These are phyloP conservation scores for Boletellus sp. DNA, from an alignment of 768 basidiomycete genomes.

Conservation along the genomic window DNA sequence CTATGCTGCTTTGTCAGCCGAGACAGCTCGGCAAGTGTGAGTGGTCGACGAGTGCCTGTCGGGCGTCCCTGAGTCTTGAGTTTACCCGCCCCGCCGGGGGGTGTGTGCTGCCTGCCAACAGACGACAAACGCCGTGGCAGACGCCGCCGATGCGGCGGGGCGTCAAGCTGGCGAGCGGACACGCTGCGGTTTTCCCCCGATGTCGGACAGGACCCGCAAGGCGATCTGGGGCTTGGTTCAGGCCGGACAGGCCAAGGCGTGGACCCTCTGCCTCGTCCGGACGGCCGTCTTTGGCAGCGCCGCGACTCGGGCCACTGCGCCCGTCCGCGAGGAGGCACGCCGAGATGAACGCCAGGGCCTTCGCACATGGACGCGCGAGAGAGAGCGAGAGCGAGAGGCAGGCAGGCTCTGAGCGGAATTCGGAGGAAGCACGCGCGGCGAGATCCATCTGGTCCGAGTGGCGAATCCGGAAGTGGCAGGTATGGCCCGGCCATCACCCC, in stretches of 20 bases:
- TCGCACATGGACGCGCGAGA: no score
- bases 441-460: slow-evolving; percentile 19
- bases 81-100: no score
- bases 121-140: no score
- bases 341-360: slow-evolving; percentile 33
- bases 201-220: slow-evolving; percentile 42
- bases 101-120: no score
- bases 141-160: no score
- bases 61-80: no score
- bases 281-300: no score
- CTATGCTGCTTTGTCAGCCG: no score
- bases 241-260: slow-evolving; percentile 57
- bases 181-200: slow-evolving; percentile 42
- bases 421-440: slow-evolving; percentile 15
- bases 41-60: no score
- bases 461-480: slow-evolving; percentile 28
- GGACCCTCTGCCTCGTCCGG: slow-evolving; percentile 45
- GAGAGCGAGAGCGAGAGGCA: slow-evolving; percentile 1
- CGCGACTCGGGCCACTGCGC: neutral
- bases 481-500: slow-evolving; percentile 21
- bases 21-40: no score
- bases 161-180: no score
- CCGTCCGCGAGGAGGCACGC: slow-evolving; percentile 16
- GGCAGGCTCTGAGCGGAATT: neutral
- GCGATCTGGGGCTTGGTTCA: slow-evolving; percentile 41